Base-by-base conservation (phyloP, 1,139 yeast species). In the Hansenula sp. region DNA sequence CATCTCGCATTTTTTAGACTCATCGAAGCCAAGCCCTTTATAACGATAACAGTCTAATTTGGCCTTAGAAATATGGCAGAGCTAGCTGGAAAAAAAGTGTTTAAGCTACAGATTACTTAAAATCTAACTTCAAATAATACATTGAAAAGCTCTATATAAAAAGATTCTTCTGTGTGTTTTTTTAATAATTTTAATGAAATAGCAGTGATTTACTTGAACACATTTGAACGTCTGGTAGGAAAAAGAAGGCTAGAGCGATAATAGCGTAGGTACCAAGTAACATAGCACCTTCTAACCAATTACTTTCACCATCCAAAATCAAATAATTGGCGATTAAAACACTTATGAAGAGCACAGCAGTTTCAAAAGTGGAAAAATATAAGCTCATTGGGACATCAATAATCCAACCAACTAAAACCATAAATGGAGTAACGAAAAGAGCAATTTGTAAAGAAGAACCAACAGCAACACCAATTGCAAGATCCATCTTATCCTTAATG, bases 401-500 rank as follows among this genome's bases (percentile, higher is more conserved):
- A 44, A 68, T 59, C 98, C 98, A 92, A 13, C 98, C 98, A 32
- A 87, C 70, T 36, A 94, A 72, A 16, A 92, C 98, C 78, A 92
- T 76, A 64, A 90, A 85, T 32, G 98, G 98, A 16, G 97, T 90
- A 39, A 92, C 88, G 64, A 92, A 90, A 39, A 92, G 68, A 5
- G 98, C 95, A 56, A 92, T 89, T 65, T 92, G 98, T 63, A 92
- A 76, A 4, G 97, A 88, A 5, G 95, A 85, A n/a, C 98, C 98
- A 48, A 92, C 82, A 10, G 98, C 97, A 37, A 92, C 97, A 42
- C 97, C 96, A 53, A 94, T 78, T 11, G 98, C 97, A 50, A 92
- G 75, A 61, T 92, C 97, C 97, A 94, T 92, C 66, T 94, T 92
- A 65, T 92, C 88, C 65, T 89, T 89, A 77, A 82, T 79, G 24